A percentile compares a stretch with the other conserved stretches of the same genome.
Conservation (phyloP, 257 asterid genomes). For the Henckelia pumila region DNA sequence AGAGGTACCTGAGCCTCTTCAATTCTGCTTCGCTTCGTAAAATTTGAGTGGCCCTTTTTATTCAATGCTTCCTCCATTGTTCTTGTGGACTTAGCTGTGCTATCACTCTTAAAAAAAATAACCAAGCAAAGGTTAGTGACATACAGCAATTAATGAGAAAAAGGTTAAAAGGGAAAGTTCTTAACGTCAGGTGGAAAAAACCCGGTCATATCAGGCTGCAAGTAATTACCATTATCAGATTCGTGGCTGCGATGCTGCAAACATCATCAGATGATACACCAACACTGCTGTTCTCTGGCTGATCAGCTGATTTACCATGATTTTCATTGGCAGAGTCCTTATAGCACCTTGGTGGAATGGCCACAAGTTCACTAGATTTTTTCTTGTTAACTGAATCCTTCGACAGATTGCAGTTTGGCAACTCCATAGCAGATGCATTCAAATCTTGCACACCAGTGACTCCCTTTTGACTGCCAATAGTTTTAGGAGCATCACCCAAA, state of each 20-base stretch:
- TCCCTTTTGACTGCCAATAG: slow-evolving; percentile 21
- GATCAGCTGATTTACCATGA: slow-evolving; percentile 22
- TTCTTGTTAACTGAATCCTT: slow-evolving; percentile 29
- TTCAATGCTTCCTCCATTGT: slow-evolving; percentile 26
- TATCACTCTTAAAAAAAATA: slow-evolving; percentile 32
- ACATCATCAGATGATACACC: slow-evolving; percentile 21
- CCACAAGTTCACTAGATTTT: slow-evolving; percentile 27
- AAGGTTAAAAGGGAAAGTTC: slow-evolving; percentile 1
- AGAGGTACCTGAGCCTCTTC: slow-evolving; percentile 33
- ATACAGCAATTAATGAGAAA: neutral
- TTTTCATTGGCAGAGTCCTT: slow-evolving; percentile 22
- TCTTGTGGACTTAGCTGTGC: slow-evolving; percentile 17
- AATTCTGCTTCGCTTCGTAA: slow-evolving; percentile 6
- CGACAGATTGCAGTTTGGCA: slow-evolving; percentile 25
- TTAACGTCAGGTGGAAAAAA: neutral
- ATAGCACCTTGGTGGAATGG: slow-evolving; percentile 22
- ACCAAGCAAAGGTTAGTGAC: slow-evolving; percentile 4
- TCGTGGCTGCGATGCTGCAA: slow-evolving; percentile 25
- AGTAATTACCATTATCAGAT: slow-evolving; percentile 42
- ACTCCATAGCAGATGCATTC: slow-evolving; percentile 29
- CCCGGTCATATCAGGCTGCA: neutral
- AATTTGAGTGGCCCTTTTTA: neutral
- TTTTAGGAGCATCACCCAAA: slow-evolving; percentile 25
- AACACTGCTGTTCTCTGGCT: slow-evolving; percentile 22
- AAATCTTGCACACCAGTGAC: slow-evolving; percentile 26